Base-by-base conservation (phyloP, 2,329 filamentous ascomycete species). In the Colletotrichum somersetense region DNA sequence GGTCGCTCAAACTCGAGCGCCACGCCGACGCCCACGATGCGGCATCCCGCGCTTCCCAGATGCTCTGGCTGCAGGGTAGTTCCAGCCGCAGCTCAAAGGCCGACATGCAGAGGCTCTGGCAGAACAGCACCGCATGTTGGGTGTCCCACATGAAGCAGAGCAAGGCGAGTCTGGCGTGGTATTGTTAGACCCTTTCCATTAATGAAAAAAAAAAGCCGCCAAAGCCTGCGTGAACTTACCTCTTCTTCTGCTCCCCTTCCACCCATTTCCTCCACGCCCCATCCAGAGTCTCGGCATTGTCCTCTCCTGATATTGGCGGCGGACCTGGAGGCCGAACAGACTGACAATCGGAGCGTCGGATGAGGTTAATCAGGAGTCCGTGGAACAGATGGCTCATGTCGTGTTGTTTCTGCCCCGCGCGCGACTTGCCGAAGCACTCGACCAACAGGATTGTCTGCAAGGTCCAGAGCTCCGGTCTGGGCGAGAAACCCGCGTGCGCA, bases 131-230 rank as follows among this genome's bases (percentile, higher is more conserved):
- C 0, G 89, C 89, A 72, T 91, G 89, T 66, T 91, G 89, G 0
- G 88, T 90, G 74, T 91, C 89, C 89, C 89, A 91, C 82, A 91
- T 88, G 77, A 91, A 92, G 76, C 89, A 91, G 6, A 90, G 81
- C 50, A 91, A 83, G 0, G 89, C 88, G 0, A 89, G 79, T 64
- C 84, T 85, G 40, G 20, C 26, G 20, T n/a, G 6, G 7, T 23
- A 38, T 18, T 53, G 44, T 71, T 23, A 69, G 71, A 23, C 30
- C 52, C 46, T 5, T n/a, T 23, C n/a, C 6, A 10, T 46, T 7
- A 1, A 44, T 6, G 18, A 7, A 44, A 5, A 2, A 46, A 46
- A n/a, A 0, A 3, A n/a, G 2, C 1, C 0, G 44, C 3, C 16
- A 16, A 26, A 11, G 26, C 20, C 58, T 8, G 42, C 12, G 65